These are phyloP conservation scores for Wickerhamomyces hampshirensis DNA, from an alignment of 805 yeast genomes.

Conservation along the genomic window DNA sequence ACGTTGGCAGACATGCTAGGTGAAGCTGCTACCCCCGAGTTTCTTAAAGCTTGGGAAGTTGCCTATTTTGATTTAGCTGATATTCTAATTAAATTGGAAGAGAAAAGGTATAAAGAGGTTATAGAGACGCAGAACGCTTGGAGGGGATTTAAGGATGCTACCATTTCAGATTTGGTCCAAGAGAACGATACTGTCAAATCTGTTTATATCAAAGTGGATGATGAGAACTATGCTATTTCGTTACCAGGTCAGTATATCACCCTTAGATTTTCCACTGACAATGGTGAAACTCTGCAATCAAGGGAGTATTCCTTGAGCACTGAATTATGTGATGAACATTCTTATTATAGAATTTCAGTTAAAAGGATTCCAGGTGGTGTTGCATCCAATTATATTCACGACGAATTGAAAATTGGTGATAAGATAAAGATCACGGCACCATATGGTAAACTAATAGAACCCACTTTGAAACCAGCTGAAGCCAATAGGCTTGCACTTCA, in stretches of 20 bases:
- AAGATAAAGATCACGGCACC: slow-evolving; percentile 51
- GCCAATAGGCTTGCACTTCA: slow-evolving; percentile 11
- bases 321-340: slow-evolving; percentile 16
- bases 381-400: slow-evolving; percentile 47
- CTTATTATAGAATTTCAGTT: slow-evolving; percentile 56
- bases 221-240: slow-evolving; percentile 32
- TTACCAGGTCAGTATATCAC: slow-evolving; percentile 38
- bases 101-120: slow-evolving; percentile 35
- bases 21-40: slow-evolving; percentile 51
- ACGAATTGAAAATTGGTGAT: slow-evolving; percentile 43
- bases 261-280: slow-evolving; percentile 29
- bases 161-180: slow-evolving; percentile 33
- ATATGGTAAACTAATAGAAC: slow-evolving; percentile 44
- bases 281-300: slow-evolving; percentile 37
- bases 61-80: slow-evolving; percentile 65
- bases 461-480: slow-evolving; percentile 17
- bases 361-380: slow-evolving; percentile 42
- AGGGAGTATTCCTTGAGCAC: slow-evolving; percentile 60
- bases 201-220: slow-evolving; percentile 43
- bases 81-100: slow-evolving; percentile 52
- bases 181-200: slow-evolving; percentile 48
- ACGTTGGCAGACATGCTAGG: slow-evolving; percentile 55
- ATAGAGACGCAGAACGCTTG: slow-evolving; percentile 36
- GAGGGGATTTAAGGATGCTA: slow-evolving; percentile 55
- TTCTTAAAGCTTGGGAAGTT: slow-evolving; percentile 57